Percentiles rank a stretch among this genome's conserved stretches.
Conservation (phyloP, 2,329 filamentous ascomycete genomes). For the Nigrospora osmanthi region DNA sequence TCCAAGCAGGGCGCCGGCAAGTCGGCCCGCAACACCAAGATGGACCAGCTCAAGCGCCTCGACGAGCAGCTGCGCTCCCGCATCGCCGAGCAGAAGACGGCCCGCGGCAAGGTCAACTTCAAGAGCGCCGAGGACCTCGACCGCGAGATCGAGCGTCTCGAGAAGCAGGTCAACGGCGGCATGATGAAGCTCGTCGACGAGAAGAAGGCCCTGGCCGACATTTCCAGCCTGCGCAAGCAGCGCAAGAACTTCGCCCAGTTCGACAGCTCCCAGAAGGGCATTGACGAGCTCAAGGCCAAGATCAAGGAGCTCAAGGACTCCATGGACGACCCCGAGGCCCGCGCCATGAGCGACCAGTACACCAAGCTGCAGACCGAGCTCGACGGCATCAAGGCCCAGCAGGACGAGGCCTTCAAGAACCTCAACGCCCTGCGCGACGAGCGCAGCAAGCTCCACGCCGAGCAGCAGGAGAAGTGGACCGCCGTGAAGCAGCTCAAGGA, state of each 20-base stretch:
- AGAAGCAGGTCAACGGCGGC: constrained; percentile 80
- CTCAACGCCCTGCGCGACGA: constrained; percentile 79
- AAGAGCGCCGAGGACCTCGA: constrained; percentile 87
- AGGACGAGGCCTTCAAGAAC: constrained; percentile 85
- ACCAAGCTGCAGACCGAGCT: constrained; percentile 79
- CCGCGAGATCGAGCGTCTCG: constrained; percentile 69
- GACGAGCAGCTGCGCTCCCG: constrained; percentile 83
- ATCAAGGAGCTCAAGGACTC: constrained; percentile 83
- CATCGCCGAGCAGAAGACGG: constrained; percentile 79
- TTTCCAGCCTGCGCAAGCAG: constrained; percentile 75
- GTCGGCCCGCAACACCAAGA: constrained; percentile 65
- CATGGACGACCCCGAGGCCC: constrained; percentile 85
- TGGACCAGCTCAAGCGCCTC: constrained; percentile 87
- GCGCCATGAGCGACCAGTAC: constrained; percentile 82
- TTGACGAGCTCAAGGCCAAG: constrained; percentile 79
- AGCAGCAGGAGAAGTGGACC: constrained; percentile 80
- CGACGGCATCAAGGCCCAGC: constrained; percentile 82
- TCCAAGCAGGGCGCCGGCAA: constrained; percentile 85
- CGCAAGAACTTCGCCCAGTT: constrained; percentile 87
- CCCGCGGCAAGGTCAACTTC: constrained; percentile 72
- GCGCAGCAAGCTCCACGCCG: constrained; percentile 71
- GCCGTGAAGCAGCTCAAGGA: constrained; percentile 85
- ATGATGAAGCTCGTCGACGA: constrained; percentile 95
- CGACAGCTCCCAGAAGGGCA: constrained; percentile 78
- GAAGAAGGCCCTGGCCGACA: constrained; percentile 83